Evolutionary conservation across 2,329 filamentous ascomycete species (phyloP).

Genomic region (Fusarium pseudoanthophilum): DNA sequence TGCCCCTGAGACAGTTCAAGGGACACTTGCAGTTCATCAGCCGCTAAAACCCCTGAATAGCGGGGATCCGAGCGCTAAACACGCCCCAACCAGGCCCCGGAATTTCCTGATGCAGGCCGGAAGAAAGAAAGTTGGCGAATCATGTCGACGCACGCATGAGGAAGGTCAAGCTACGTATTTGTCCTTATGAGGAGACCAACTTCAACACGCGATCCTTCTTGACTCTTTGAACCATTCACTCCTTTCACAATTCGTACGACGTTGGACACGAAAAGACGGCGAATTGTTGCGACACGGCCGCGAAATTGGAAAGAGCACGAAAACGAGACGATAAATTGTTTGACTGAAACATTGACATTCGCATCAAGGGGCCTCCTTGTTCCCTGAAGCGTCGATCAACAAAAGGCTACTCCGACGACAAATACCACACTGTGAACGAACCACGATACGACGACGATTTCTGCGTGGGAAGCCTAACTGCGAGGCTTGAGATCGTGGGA

Average conservation of each 20-base stretch:
- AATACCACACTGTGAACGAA: not conserved
- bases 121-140: constrained; percentile 26
- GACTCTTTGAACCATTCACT: not conserved
- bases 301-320: not conserved
- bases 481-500: not conserved
- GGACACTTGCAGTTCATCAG: constrained; percentile 13
- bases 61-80: constrained; percentile 34
- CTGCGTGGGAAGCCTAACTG: not conserved
- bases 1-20: constrained; percentile 28
- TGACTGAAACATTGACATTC: constrained; percentile 7
- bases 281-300: not conserved
- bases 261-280: not conserved
- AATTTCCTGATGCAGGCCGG: constrained; percentile 19
- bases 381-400: constrained; percentile 28
- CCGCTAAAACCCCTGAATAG: constrained; percentile 36
- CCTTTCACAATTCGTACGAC: not conserved
- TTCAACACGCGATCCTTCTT: constrained; percentile 21
- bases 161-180: constrained; percentile 30
- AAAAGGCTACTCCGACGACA: not conserved
- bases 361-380: constrained; percentile 33
- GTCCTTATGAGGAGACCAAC: constrained; percentile 22
- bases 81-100: constrained; percentile 27
- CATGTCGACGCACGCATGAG: constrained; percentile 6
- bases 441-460: not conserved
- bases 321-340: not conserved